These are phyloP conservation scores for Spizellomyces sp. DNA, from an alignment of 192 early-diverging fungal genomes.

Conservation along the genomic window DNA sequence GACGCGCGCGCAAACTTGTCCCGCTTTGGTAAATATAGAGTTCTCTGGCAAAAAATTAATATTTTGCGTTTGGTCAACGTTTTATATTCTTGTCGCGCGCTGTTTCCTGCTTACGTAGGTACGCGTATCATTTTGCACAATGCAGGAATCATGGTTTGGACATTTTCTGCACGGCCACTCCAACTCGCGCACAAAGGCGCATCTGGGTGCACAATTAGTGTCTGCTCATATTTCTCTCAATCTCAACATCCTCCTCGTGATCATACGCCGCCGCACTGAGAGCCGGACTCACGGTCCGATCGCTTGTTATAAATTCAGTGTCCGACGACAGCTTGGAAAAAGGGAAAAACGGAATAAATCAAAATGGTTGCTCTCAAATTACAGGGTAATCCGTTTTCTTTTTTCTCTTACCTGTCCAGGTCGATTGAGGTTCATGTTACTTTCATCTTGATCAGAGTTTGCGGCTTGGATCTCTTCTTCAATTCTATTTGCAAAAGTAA, in stretches of 20 bases:
- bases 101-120: too few relatives aligned
- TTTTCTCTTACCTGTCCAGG: background rate
- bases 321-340: slow-evolving; percentile 1
- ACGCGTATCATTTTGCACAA: too few relatives aligned
- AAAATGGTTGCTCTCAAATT: background rate
- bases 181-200: too few relatives aligned
- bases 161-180: too few relatives aligned
- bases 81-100: too few relatives aligned
- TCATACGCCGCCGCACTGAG: slow-evolving; percentile 4
- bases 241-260: slow-evolving; percentile 19
- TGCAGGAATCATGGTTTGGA: too few relatives aligned
- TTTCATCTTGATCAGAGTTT: background rate
- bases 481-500: background rate
- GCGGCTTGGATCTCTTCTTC: background rate
- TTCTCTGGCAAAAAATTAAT: too few relatives aligned
- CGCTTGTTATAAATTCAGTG: slow-evolving; percentile 21
- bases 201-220: too few relatives aligned
- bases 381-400: background rate
- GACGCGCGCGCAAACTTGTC: too few relatives aligned
- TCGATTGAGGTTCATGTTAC: background rate
- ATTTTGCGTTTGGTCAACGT: too few relatives aligned
- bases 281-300: slow-evolving; percentile 20
- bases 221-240: too few relatives aligned
- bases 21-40: too few relatives aligned
- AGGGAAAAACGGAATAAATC: background rate